Conservation (phyloP, 192 early-diverging fungal genomes). For the Chytriomyces confervae region DNA sequence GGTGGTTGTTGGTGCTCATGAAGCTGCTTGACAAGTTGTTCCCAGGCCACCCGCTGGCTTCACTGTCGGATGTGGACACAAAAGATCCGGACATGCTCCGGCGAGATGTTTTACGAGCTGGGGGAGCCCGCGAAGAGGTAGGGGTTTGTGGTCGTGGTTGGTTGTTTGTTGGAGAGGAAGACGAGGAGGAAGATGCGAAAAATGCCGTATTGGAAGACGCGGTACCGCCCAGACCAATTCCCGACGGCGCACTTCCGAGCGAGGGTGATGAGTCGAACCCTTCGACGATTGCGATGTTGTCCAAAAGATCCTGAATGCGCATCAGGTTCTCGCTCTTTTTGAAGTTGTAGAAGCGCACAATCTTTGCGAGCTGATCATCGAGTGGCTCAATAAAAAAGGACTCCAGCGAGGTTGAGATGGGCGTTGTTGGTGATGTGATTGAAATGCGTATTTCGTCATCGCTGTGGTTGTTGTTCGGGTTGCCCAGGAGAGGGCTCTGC, state of each 20-base stretch:
- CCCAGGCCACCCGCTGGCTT: not conserved
- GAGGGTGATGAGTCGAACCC: slow-evolving; percentile 41
- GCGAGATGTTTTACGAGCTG: not conserved
- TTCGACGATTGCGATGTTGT: slow-evolving; percentile 57
- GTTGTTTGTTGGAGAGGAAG: not conserved
- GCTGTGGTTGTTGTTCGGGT: slow-evolving; percentile 27
- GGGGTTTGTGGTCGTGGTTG: not conserved
- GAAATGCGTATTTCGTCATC: slow-evolving; percentile 29
- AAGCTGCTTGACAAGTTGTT: not conserved
- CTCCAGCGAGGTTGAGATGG: slow-evolving; percentile 25
- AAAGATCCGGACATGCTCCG: slow-evolving; percentile 22
- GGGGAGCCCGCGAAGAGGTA: not conserved
- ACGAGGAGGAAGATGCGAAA: not conserved
- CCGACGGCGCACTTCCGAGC: slow-evolving; percentile 12
- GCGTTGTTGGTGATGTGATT: slow-evolving; percentile 14
- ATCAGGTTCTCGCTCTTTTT: slow-evolving; percentile 81
- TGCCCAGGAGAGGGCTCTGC: not conserved
- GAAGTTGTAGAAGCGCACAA: slow-evolving; percentile 79
- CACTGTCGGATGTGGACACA: not conserved
- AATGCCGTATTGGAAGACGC: not conserved
- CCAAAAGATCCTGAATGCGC: slow-evolving; percentile 67
- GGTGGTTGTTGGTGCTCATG: not conserved
- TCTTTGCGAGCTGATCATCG: slow-evolving; percentile 84
- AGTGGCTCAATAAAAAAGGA: slow-evolving; percentile 73
- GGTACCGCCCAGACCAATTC: not conserved